phyloP scores from a whole-genome alignment of 2,329 filamentous ascomycete species.

The Venturia carpophila region DNA sequence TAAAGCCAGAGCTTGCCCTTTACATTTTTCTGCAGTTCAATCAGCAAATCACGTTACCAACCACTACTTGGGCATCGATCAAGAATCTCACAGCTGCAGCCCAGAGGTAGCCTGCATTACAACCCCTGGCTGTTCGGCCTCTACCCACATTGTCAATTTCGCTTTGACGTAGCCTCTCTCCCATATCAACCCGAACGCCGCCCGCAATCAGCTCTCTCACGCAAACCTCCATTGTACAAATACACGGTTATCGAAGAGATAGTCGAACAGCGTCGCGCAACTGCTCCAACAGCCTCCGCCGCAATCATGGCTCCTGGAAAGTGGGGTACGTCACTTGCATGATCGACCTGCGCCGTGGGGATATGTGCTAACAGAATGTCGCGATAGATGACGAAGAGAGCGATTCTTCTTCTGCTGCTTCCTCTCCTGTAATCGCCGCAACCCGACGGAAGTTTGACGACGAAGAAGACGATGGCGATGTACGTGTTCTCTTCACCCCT shows the following conservation, averaged over 20 bases:
- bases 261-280: background rate
- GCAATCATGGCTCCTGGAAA: slow-evolving; percentile 19
- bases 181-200: background rate
- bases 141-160: slow-evolving; percentile 9
- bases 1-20: background rate
- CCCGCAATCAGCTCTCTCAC: background rate
- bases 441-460: slow-evolving; percentile 75
- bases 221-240: background rate
- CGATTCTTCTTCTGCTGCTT: slow-evolving; percentile 42
- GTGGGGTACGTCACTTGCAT: slow-evolving; percentile 19
- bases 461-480: slow-evolving; percentile 79
- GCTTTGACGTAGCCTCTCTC: slow-evolving; percentile 2
- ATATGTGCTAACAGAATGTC: slow-evolving; percentile 8
- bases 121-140: slow-evolving; percentile 9
- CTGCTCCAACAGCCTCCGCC: background rate
- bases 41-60: background rate
- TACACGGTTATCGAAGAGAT: background rate
- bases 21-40: background rate
- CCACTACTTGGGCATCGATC: background rate
- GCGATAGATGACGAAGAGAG: slow-evolving; percentile 47
- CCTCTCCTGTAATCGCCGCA: slow-evolving; percentile 39
- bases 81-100: slow-evolving; percentile 9
- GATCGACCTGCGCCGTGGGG: slow-evolving; percentile 15
- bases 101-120: background rate
- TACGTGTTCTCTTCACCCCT: slow-evolving; percentile 40